Evolutionary conservation across 768 basidiomycete species (phyloP).

Genomic region (Pholiota microspora): DNA sequence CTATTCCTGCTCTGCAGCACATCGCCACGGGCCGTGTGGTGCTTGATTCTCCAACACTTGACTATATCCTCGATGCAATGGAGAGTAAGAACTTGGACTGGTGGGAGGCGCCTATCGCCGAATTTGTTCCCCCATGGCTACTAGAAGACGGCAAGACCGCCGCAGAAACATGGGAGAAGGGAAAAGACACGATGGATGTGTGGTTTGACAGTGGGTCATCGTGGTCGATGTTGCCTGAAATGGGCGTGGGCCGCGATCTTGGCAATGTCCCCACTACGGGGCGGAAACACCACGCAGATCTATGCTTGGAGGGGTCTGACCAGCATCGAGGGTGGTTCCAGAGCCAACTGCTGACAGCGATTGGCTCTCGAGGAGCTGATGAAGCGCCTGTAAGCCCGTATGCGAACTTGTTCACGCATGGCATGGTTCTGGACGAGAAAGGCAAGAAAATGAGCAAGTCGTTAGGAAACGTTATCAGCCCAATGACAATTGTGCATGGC

Average conservation of each 20-base stretch:
- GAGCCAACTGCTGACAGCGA: slow-evolving; percentile 82
- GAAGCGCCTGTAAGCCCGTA: slow-evolving; percentile 54
- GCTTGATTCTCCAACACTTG: slow-evolving; percentile 61
- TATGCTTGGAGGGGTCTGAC: slow-evolving; percentile 94
- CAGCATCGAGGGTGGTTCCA: slow-evolving; percentile 99
- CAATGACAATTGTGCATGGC: slow-evolving; percentile 76
- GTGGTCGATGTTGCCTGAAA: slow-evolving; percentile 73
- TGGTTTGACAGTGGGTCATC: slow-evolving; percentile 98
- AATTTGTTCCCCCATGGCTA: slow-evolving; percentile 72
- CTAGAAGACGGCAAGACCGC: slow-evolving; percentile 38
- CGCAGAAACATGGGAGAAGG: slow-evolving; percentile 63
- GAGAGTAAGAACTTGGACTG: slow-evolving; percentile 76
- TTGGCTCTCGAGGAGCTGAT: slow-evolving; percentile 44
- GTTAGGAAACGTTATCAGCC: slow-evolving; percentile 86
- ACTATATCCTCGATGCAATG: slow-evolving; percentile 76
- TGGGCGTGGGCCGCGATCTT: slow-evolving; percentile 30
- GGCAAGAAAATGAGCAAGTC: slow-evolving; percentile 99
- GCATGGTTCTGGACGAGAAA: slow-evolving; percentile 89
- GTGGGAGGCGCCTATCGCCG: slow-evolving; percentile 86
- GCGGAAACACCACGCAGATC: slow-evolving; percentile 60
- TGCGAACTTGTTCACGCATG: slow-evolving; percentile 85
- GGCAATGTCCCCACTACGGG: slow-evolving; percentile 12
- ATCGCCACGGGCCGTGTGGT: slow-evolving; percentile 57
- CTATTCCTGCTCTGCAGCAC: slow-evolving; percentile 86
- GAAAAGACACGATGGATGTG: slow-evolving; percentile 96